Evolutionary conservation across 1,284 basidiomycete species (phyloP), one percentile per base, ranked within the genome.

Genomic region (Inonotus obliquus): DNA sequence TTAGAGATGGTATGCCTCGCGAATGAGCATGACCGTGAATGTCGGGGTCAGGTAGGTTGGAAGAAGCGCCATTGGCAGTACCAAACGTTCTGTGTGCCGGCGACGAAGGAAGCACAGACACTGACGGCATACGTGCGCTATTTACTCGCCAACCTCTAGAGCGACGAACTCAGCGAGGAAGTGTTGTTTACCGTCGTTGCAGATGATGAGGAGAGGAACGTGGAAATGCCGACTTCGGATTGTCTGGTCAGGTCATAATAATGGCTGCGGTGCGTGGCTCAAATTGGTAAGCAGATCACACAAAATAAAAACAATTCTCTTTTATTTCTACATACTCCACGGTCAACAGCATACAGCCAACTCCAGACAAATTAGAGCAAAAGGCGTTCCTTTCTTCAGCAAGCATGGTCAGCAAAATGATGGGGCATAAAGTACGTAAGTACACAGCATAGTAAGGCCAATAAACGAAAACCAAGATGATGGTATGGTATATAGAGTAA

Each of bases 81-180:
- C 54, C 54, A 17, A 45, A 56, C 4, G 35, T 14, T 39, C 44
- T 58, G 56, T 58, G 51, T 35, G 59, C 29, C 21, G 59, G 45
- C 10, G 58, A 60, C 10, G 59, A 54, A 19, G 59, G 52, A 9
- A 59, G 57, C 21, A 60, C 59, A 14, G 59, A 54, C 21, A 60
- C 59, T n/a, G 59, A 54, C 52, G 59, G 59, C 59, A 60, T 59
- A 23, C 47, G 57, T 25, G 27, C 41, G 41, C 19, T 21, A 17
- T 21, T 14, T 17, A 44, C 41, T 57, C 37, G 27, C n/a, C 29
- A 27, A n/a, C 51, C 4, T 5, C 17, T 21, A 21, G 4, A n/a
- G 11, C 27, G 32, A 52, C 51, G 51, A 52, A 13, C 27, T 23
- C 51, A 32, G 51, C 23, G 54, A 41, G 37, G 54, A 29, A 14